These are phyloP conservation scores for Paecilomyces formosus DNA, from an alignment of 2,329 filamentous ascomycete genomes.

Conservation along the genomic window DNA sequence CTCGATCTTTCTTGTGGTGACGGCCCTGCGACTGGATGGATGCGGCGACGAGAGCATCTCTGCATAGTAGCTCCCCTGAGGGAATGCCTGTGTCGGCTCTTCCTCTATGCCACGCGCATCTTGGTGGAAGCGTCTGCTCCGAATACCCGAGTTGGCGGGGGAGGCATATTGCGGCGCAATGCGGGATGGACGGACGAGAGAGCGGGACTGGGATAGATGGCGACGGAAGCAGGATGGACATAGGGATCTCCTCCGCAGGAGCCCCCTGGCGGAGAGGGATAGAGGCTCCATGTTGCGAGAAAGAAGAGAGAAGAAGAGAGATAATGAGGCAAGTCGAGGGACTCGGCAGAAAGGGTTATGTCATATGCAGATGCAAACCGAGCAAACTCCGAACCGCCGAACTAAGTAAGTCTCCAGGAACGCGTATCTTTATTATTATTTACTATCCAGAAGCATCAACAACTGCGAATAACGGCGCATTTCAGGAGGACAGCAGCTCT, in stretches of 20 bases:
- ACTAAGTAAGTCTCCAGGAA: background rate
- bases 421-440: background rate
- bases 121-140: background rate
- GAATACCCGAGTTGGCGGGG: background rate
- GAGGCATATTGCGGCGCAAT: background rate
- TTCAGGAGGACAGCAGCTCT: no score
- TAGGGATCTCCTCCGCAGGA: slow-evolving; percentile 8
- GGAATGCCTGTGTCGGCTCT: slow-evolving; percentile 27
- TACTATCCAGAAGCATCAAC: no score
- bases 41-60: slow-evolving; percentile 30
- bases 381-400: background rate
- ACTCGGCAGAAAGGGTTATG: background rate
- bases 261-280: slow-evolving; percentile 10
- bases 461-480: no score
- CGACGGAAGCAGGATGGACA: background rate
- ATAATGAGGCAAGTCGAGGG: background rate
- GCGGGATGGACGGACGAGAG: background rate
- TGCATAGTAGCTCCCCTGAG: slow-evolving; percentile 37
- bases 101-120: background rate
- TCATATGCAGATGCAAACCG: background rate
- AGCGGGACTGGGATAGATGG: background rate
- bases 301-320: background rate
- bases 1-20: slow-evolving; percentile 9
- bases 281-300: slow-evolving; percentile 20
- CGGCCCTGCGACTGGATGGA: slow-evolving; percentile 13